phyloP scores from a whole-genome alignment of 176 grass and related monocot genomes.

The Oryza coarctata region DNA sequence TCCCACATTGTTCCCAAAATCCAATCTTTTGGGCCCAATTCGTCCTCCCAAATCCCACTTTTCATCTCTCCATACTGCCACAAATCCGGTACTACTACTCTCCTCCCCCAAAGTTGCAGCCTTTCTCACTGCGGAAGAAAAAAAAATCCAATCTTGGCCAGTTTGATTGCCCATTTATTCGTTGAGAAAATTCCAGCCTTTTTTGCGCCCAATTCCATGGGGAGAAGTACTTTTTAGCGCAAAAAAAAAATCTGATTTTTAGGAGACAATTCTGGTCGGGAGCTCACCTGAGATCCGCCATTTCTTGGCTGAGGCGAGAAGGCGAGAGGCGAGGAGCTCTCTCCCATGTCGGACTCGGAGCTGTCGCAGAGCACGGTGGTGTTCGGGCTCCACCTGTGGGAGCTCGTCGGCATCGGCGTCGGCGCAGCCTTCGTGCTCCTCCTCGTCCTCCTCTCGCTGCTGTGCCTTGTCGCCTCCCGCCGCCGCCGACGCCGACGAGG shows the following conservation, averaged over 20 bases:
- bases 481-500: conserved; percentile 46
- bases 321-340: background rate
- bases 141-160: conserved; percentile 34
- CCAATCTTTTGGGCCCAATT: conserved; percentile 33
- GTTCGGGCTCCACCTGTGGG: conserved; percentile 82
- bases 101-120: conserved; percentile 23
- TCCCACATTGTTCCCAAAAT: conserved; percentile 42
- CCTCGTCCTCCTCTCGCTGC: conserved; percentile 71
- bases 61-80: conserved; percentile 47
- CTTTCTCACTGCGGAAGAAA: conserved; percentile 39
- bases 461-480: conserved; percentile 62
- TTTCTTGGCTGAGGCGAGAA: conserved; percentile 7
- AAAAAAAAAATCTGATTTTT: conserved; percentile 1
- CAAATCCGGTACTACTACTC: conserved; percentile 28
- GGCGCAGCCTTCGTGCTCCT: conserved; percentile 84
- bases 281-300: conserved; percentile 34
- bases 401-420: conserved; percentile 70
- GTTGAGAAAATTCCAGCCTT: conserved; percentile 23
- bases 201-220: conserved; percentile 17
- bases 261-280: conserved; percentile 16
- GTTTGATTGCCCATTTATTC: conserved; percentile 8
- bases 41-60: conserved; percentile 28
- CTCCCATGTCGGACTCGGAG: conserved; percentile 73
- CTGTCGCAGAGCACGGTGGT: conserved; percentile 74
- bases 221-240: background rate